phyloP scores from a whole-genome alignment of 345 rosid genomes.

The Brassica nigra region DNA sequence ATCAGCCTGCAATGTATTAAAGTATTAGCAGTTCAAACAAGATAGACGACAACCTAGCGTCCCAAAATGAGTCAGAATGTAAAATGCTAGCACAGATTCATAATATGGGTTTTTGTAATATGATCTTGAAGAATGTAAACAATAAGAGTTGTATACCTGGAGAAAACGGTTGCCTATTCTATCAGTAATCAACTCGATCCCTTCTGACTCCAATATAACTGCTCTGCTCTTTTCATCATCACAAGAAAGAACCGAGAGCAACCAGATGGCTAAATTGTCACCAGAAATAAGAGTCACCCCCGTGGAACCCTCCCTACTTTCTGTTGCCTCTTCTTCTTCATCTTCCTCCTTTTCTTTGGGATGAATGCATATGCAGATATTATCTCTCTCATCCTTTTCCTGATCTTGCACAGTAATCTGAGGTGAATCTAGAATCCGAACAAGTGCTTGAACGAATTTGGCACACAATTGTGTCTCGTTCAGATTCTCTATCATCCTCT shows the following conservation, averaged over 20 bases:
- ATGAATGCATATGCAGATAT: constrained; percentile 63
- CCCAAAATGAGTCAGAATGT: constrained; percentile 12
- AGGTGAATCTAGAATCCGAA: constrained; percentile 57
- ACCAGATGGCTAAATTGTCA: constrained; percentile 78
- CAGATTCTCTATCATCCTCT: constrained; percentile 78
- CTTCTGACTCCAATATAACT: constrained; percentile 89
- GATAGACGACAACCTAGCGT: constrained; percentile 19
- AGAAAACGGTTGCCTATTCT: constrained; percentile 62
- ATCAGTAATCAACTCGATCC: constrained; percentile 81
- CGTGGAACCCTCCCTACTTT: constrained; percentile 48
- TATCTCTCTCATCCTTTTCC: constrained; percentile 50
- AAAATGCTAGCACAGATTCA: constrained; percentile 20
- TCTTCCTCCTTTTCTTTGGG: constrained; percentile 40
- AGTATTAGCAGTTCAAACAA: constrained; percentile 9
- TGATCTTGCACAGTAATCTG: constrained; percentile 54
- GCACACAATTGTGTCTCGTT: constrained; percentile 66
- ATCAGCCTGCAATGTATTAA: constrained; percentile 65
- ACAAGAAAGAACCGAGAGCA: constrained; percentile 91
- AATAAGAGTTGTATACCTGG: constrained; percentile 59
- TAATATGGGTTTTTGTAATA: not conserved
- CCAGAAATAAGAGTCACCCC: constrained; percentile 67
- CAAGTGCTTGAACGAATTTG: constrained; percentile 75
- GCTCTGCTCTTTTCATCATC: constrained; percentile 76
- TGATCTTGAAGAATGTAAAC: not conserved
- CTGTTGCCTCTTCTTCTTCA: constrained; percentile 53